These are phyloP conservation scores for Moringa oleifera DNA, from an alignment of 345 rosid species.

Conservation along the genomic window DNA sequence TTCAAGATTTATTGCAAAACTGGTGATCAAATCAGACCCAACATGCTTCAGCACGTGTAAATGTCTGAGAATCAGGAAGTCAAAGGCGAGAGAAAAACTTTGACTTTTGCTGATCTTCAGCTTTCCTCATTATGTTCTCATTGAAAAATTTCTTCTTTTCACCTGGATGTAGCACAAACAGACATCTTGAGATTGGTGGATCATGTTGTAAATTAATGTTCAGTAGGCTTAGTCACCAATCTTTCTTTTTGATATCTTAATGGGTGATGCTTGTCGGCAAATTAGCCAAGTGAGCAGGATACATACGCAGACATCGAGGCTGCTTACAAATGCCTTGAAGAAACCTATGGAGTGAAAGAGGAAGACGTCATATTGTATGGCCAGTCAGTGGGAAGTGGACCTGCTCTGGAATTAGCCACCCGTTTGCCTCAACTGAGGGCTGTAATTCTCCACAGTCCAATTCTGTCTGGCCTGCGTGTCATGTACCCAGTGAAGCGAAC, in stretches of 20 bases:
- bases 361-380: constrained; percentile 77
- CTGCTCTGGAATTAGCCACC: constrained; percentile 66
- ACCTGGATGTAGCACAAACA: background rate
- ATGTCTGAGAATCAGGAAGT: background rate
- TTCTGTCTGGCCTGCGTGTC: constrained; percentile 83
- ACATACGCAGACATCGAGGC: constrained; percentile 92
- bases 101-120: background rate
- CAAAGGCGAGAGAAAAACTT: background rate
- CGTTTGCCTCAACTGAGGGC: constrained; percentile 64
- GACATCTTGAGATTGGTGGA: too few relatives aligned
- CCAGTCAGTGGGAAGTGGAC: constrained; percentile 91
- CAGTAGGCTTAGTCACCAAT: too few relatives aligned
- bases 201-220: too few relatives aligned
- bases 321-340: constrained; percentile 59
- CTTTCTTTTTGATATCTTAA: too few relatives aligned
- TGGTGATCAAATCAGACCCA: constrained; percentile 1
- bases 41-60: background rate
- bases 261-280: too few relatives aligned
- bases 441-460: constrained; percentile 76
- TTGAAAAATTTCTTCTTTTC: background rate
- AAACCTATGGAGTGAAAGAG: constrained; percentile 53
- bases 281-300: constrained; percentile 78
- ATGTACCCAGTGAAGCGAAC: constrained; percentile 76
- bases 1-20: constrained; percentile 5
- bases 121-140: too few relatives aligned